Base-by-base conservation (phyloP, 805 yeast species). In the Wickerhamomyces ciferrii region DNA sequence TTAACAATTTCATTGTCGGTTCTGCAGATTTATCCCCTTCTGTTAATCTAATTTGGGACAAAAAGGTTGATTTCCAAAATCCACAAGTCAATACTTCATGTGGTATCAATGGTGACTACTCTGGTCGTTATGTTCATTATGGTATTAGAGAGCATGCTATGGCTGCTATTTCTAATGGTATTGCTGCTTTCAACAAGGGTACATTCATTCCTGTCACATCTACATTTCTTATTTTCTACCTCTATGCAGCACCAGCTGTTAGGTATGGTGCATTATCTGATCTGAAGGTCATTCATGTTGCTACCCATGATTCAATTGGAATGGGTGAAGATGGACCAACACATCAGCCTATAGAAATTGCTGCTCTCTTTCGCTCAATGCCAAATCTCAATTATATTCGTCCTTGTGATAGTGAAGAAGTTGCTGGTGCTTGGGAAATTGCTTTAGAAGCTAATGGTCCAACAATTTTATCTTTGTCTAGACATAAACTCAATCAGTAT, bases 241-340 rank as follows among this genome's bases (percentile, higher is more conserved):
- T 63, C 35, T 76, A 76, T 53, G 79, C 78, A 36, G 72, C 80
- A 13, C 78, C 80, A 45, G 79, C 79, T 41, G 70, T 76, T 29
- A 63, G 81, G 47, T 65, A 74, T 45, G 69, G 78, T 20, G 78
- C 80, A 27, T 65, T 76, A 23, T 68, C 74, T 19, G 66, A 72
- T 42, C 67, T 67, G 55, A 70, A 70, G 46, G 70, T 68, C 39
- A 70, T 76, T 61, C 74, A 76, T 67, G 75, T 76, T 37, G 81
- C 78, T 35, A 76, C 81, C 39, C 81, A 76, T 63, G 81, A 76
- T 62, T 76, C 81, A 23, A 75, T 76, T 51, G 81, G 81, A 55
- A 70, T 71, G 21, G 81, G 81, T 53, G 81, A 76, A 65, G 81
- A 76, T 52, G 81, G 81, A 39, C 81, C 81, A 36, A 76, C 81